Evolutionary conservation across 2,329 filamentous ascomycete genomes (phyloP).

Genomic region (Chaetothyriales sp.): DNA sequence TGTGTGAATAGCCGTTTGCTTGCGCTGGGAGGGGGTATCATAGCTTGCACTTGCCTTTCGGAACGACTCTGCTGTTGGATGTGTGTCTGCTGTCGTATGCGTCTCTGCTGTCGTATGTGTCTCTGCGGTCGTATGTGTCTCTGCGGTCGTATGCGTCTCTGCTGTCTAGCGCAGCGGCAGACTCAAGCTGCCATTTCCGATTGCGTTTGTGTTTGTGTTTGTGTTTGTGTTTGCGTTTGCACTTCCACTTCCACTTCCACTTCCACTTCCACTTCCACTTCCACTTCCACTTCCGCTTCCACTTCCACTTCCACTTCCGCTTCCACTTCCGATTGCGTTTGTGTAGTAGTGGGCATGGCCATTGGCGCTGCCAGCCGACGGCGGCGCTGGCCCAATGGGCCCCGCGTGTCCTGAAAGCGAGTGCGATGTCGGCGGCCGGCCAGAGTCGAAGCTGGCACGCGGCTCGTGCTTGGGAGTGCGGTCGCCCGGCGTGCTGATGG

Average conservation of each 20-base stretch:
- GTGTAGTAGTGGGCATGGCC: not conserved
- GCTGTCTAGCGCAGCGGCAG: constrained; percentile 17
- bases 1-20: constrained; percentile 13
- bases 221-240: not conserved
- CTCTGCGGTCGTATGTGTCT: no score
- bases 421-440: constrained; percentile 86
- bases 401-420: constrained; percentile 92
- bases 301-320: constrained; percentile 7
- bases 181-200: constrained; percentile 15
- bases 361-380: constrained; percentile 1
- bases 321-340: not conserved
- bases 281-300: constrained; percentile 7
- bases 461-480: constrained; percentile 70
- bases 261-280: no score
- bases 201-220: not conserved
- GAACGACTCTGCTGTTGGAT: no score
- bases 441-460: constrained; percentile 78
- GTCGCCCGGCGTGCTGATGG: constrained; percentile 48
- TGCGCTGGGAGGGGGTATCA: constrained; percentile 17
- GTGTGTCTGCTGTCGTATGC: no score
- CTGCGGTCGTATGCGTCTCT: no score
- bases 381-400: constrained; percentile 65
- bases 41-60: constrained; percentile 5
- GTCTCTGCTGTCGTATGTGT: constrained; percentile 5
- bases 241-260: no score